These are phyloP conservation scores for Apodospora peruviana DNA, from an alignment of 495 filamentous ascomycete species.

Conservation along the genomic window DNA sequence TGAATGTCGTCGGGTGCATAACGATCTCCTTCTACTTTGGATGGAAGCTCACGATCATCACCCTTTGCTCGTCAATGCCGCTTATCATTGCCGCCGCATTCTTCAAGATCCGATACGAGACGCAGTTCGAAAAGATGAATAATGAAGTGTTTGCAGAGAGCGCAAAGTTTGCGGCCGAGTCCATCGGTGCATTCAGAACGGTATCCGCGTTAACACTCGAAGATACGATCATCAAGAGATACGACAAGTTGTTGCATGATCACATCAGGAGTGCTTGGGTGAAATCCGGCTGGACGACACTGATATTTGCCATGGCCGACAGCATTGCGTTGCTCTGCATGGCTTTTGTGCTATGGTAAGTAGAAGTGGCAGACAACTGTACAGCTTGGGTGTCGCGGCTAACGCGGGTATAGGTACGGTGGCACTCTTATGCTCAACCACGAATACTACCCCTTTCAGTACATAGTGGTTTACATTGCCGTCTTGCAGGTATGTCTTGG, in stretches of 20 bases:
- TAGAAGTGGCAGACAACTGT: not conserved
- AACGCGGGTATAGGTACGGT: constrained; percentile 30
- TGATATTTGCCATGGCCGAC: constrained; percentile 47
- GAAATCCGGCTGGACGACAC: constrained; percentile 44
- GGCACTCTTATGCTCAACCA: constrained; percentile 34
- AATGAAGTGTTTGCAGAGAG: constrained; percentile 48
- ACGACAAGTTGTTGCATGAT: constrained; percentile 42
- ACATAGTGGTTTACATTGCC: constrained; percentile 45
- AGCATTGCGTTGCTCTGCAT: constrained; percentile 48
- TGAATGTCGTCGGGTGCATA: constrained; percentile 44
- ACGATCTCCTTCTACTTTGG: constrained; percentile 50
- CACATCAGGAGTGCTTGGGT: constrained; percentile 48
- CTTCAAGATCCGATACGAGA: constrained; percentile 47
- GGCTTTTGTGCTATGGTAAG: constrained; percentile 56
- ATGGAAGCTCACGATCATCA: constrained; percentile 52
- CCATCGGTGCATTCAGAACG: constrained; percentile 50
- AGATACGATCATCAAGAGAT: constrained; percentile 42
- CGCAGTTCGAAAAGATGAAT: constrained; percentile 47
- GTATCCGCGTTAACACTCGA: constrained; percentile 53
- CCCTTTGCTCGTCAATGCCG: constrained; percentile 44
- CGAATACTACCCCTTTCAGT: constrained; percentile 41
- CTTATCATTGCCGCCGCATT: constrained; percentile 46
- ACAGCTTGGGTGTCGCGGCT: not conserved
- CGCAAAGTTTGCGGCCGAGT: constrained; percentile 53
- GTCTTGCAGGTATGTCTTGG: constrained; percentile 35